phyloP scores from a whole-genome alignment of 148 eudicot species.

The Bassia scoparia region DNA sequence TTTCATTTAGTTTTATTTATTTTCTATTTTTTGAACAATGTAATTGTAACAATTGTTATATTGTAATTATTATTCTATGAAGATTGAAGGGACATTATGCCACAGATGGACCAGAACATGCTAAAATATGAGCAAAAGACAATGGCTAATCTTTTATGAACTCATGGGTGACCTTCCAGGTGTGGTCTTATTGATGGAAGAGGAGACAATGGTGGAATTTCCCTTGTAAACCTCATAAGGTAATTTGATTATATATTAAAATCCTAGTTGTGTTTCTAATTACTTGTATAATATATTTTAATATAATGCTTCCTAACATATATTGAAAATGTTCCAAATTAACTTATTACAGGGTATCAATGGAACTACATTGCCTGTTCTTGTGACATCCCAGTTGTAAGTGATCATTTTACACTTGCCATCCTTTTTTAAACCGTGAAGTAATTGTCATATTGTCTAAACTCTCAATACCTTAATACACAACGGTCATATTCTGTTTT shows the following conservation, averaged over 20 bases:
- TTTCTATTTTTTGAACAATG: background rate
- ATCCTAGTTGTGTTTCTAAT: no score
- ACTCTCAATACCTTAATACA: no score
- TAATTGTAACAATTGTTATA: background rate
- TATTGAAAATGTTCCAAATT: constrained; percentile 19
- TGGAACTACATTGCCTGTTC: constrained; percentile 60
- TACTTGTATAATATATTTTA: no score
- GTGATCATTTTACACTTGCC: constrained; percentile 11
- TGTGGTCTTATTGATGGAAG: constrained; percentile 77
- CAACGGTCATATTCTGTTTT: no score
- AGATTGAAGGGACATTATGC: constrained; percentile 80
- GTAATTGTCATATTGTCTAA: no score
- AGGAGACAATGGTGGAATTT: constrained; percentile 95
- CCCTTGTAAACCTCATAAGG: constrained; percentile 95
- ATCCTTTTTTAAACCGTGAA: background rate
- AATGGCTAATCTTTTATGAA: constrained; percentile 81
- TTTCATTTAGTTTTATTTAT: background rate
- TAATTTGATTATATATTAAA: constrained; percentile 21
- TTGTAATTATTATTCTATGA: background rate
- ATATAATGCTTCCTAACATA: background rate
- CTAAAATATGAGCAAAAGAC: constrained; percentile 57
- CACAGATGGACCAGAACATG: constrained; percentile 89
- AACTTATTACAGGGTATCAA: constrained; percentile 56
- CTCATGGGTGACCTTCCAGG: constrained; percentile 73
- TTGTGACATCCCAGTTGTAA: constrained; percentile 96